Conservation (phyloP, 1,139 yeast species). For the Taphrina confusa region DNA sequence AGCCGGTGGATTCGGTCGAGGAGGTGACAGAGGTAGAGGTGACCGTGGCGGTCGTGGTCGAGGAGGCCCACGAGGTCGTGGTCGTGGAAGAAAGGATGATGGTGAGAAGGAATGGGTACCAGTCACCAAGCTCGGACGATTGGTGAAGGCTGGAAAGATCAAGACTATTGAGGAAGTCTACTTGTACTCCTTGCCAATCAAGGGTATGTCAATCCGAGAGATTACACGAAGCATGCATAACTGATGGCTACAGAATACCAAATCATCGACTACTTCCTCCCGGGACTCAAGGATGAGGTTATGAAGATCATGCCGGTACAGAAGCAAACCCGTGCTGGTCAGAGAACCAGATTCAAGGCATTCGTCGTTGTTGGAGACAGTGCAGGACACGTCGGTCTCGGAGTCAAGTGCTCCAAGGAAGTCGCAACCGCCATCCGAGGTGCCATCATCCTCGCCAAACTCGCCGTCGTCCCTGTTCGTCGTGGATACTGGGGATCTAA, state of each 20-base stretch:
- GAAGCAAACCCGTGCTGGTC: constrained; percentile 99
- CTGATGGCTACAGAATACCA: constrained; percentile 65
- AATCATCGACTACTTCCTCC: constrained; percentile 94
- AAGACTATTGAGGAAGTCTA: constrained; percentile 96
- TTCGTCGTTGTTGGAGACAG: constrained; percentile 99
- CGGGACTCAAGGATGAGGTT: constrained; percentile 95
- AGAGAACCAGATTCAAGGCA: constrained; percentile 99
- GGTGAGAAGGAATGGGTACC: constrained; percentile 99
- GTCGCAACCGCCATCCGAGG: constrained; percentile 99
- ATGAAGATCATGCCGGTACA: constrained; percentile 98
- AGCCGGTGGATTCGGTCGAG: constrained; percentile 33
- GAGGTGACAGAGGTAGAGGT: constrained; percentile 39
- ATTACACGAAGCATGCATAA: no score
- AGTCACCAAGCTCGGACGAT: constrained; percentile 99
- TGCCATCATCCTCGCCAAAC: constrained; percentile 98
- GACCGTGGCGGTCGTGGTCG: constrained; percentile 46
- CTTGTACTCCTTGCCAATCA: constrained; percentile 98
- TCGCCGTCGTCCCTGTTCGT: constrained; percentile 98
- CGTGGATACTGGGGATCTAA: constrained; percentile 99
- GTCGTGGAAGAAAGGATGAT: constrained; percentile 63
- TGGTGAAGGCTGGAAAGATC: constrained; percentile 98
- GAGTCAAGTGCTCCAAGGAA: constrained; percentile 99
- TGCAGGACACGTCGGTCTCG: constrained; percentile 99
- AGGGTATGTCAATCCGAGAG: constrained; percentile 49
- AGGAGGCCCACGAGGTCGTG: constrained; percentile 60